Conservation (phyloP, 2,329 filamentous ascomycete species). For the Colletotrichum liaoningense region DNA sequence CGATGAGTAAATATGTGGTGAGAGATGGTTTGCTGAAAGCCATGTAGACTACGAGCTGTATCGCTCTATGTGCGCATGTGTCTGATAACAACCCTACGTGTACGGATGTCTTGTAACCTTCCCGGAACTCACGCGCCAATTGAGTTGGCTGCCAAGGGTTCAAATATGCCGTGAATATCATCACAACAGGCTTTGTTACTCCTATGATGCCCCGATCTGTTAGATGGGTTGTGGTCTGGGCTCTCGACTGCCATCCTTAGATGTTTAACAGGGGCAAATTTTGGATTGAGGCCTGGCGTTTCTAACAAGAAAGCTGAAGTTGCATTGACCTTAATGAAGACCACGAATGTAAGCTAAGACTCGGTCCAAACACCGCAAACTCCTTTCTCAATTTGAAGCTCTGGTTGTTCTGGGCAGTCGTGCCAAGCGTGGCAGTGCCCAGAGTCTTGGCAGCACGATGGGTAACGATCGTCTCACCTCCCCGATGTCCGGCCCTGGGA, state of each 20-base stretch:
- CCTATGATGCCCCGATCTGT: too few relatives aligned
- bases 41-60: too few relatives aligned
- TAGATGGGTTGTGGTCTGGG: too few relatives aligned
- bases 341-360: not conserved
- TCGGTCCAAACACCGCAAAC: not conserved
- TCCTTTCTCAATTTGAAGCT: slow-evolving; percentile 26
- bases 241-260: not conserved
- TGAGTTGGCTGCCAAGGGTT: too few relatives aligned
- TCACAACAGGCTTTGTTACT: too few relatives aligned
- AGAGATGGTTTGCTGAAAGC: too few relatives aligned
- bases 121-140: too few relatives aligned
- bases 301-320: not conserved
- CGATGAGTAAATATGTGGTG: too few relatives aligned
- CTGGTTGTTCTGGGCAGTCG: slow-evolving; percentile 16
- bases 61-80: too few relatives aligned
- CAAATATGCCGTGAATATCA: too few relatives aligned
- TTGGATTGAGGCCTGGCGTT: not conserved
- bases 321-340: not conserved
- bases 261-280: not conserved
- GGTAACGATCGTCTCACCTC: slow-evolving; percentile 23
- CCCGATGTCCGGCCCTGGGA: not conserved
- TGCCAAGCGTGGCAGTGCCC: slow-evolving; percentile 33
- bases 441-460: slow-evolving; percentile 16
- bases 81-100: too few relatives aligned
- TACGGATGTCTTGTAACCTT: too few relatives aligned